Evolutionary conservation across 768 basidiomycete species (phyloP), one percentile per base, ranked within the genome.

Genomic region (Leccinum obscurum): DNA sequence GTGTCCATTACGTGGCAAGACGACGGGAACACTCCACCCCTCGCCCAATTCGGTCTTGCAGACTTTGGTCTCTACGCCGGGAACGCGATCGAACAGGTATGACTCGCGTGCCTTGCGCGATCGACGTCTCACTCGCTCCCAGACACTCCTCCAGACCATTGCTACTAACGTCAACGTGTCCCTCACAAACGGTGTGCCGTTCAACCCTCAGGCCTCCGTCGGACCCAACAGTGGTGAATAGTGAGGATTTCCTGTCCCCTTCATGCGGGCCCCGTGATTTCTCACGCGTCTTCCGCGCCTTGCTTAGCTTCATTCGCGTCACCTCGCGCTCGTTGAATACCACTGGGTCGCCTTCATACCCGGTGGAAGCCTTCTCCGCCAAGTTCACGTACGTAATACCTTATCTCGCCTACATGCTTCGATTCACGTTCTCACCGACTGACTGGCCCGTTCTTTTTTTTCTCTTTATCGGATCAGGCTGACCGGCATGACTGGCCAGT

Each of bases 331-430:
- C 39, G 56, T 64, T 83, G 49, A 87, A 80, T 71, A 84, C 89
- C 70, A 52, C 84, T 30, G 67, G 69, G 2, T 70, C 81, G 57
- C 75, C 87, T 14, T 77, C 82, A 57, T 89, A 77, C 76, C 82
- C 81, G 4, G 83, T 81, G 50, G 77, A 88, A 63, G 85, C 90
- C 0, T 95, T 93, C 80, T 92, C 91, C 7, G 82, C 92, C 63
- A 83, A 83, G 66, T 94, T 92, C 79, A 77, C 77, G 92, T 93
- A 68, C 64, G 87, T 76, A 46, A 46, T 20, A 3, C 44, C n/a
- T 46, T 46, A 4, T n/a, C 2, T n/a, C 10, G 15, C 13, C 34
- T 14, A 9, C 32, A 4, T 17, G 30, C 4, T 14, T 1, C 14
- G 41, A 44, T 44, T 2, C n/a, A 44, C 41, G 41, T 14, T 14